Conservation (phyloP, 768 basidiomycete genomes). For the Lenzites betulinus region DNA sequence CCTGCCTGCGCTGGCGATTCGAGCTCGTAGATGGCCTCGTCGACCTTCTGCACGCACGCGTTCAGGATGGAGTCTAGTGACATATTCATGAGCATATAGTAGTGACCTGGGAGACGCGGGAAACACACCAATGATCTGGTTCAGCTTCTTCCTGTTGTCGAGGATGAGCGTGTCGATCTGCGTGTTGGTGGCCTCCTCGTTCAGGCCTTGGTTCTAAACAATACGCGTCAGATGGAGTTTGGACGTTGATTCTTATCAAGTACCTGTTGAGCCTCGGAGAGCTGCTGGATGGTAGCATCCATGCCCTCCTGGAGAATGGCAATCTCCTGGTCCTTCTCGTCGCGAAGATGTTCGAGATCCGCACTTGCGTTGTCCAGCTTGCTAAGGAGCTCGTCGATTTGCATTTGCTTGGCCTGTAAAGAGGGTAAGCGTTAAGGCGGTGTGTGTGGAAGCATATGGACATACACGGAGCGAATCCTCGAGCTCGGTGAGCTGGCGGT, state of each 20-base stretch:
- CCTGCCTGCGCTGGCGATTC: slow-evolving; percentile 95
- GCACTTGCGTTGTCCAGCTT: slow-evolving; percentile 75
- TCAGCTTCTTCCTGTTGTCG: slow-evolving; percentile 96
- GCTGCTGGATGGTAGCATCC: slow-evolving; percentile 86
- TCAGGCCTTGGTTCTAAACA: slow-evolving; percentile 22
- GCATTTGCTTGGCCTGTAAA: slow-evolving; percentile 86
- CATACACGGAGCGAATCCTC: slow-evolving; percentile 91
- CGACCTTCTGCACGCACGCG: slow-evolving; percentile 95
- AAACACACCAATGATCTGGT: slow-evolving; percentile 85
- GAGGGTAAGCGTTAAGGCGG: slow-evolving; percentile 8
- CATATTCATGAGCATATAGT: slow-evolving; percentile 17
- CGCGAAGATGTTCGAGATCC: slow-evolving; percentile 80
- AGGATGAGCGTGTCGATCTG: slow-evolving; percentile 97
- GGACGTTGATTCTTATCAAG: neutral
- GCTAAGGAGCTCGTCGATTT: slow-evolving; percentile 88
- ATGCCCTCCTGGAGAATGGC: slow-evolving; percentile 93
- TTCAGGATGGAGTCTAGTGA: slow-evolving; percentile 91
- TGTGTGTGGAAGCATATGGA: neutral
- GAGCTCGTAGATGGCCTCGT: slow-evolving; percentile 96
- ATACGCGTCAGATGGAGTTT: neutral
- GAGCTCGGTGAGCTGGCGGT: slow-evolving; percentile 93
- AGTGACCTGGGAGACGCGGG: slow-evolving; percentile 1
- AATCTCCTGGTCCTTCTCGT: slow-evolving; percentile 98
- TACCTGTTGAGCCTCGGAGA: slow-evolving; percentile 87
- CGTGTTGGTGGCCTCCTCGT: slow-evolving; percentile 90